Percentiles rank a stretch among this genome's conserved stretches.
Evolutionary conservation across 495 filamentous ascomycete genomes (phyloP).

Genomic region (Copromyces sp.): DNA sequence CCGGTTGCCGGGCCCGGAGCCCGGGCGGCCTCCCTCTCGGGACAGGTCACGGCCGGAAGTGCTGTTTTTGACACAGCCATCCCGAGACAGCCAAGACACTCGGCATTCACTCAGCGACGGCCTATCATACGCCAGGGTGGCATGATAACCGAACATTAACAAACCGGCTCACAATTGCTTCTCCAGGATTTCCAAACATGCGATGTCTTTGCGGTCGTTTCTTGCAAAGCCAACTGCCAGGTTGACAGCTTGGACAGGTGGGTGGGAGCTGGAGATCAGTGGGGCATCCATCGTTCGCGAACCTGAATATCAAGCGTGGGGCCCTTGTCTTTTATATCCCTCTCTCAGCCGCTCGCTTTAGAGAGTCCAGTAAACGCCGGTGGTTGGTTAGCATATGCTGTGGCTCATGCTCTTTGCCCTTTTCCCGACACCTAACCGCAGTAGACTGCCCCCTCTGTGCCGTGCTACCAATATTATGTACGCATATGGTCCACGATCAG

Average conservation of each 20-base stretch:
- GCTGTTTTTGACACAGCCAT: not conserved
- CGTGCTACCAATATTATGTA: not conserved
- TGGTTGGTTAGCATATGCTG: not conserved
- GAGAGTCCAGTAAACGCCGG: not conserved
- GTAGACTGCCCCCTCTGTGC: not conserved
- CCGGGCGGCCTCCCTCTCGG: not conserved
- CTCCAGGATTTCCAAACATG: not conserved
- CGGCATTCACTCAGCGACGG: not conserved
- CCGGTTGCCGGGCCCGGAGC: not conserved
- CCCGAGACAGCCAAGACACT: not conserved
- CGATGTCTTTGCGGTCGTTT: not conserved
- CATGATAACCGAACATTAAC: not conserved
- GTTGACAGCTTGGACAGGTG: not conserved
- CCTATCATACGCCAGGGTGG: not conserved
- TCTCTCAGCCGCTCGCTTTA: not conserved
- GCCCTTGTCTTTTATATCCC: not conserved
- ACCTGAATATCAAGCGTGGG: not conserved
- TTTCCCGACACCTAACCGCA: not conserved
- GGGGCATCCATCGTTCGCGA: not conserved
- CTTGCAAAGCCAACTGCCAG: not conserved
- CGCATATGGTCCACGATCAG: not conserved
- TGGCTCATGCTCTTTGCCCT: not conserved
- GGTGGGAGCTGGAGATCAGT: not conserved
- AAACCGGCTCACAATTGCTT: not conserved
- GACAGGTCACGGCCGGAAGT: not conserved